These are phyloP conservation scores for Xylaria sp. DNA, from an alignment of 2,329 filamentous ascomycete genomes.

Conservation along the genomic window DNA sequence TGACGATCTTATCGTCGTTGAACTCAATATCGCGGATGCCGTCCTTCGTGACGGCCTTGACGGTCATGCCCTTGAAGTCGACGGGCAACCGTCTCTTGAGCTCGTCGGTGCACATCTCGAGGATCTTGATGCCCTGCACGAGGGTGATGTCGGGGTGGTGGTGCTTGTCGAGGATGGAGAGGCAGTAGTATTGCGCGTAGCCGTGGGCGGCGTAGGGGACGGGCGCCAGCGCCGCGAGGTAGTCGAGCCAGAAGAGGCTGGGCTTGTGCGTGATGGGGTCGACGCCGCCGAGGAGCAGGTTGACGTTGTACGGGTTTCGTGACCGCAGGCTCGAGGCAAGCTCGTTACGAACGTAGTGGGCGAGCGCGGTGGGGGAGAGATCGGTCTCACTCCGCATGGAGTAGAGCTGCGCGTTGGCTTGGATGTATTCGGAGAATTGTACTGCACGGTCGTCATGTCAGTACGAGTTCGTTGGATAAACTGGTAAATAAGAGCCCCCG, in stretches of 20 bases:
- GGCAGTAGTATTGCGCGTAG: conserved; percentile 99
- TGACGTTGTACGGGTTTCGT: conserved; percentile 92
- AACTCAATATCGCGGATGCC: conserved; percentile 81
- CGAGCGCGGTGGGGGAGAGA: conserved; percentile 80
- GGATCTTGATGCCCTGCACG: conserved; percentile 83
- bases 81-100: conserved; percentile 94
- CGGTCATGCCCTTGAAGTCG: conserved; percentile 94
- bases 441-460: conserved; percentile 48
- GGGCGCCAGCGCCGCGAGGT: conserved; percentile 80
- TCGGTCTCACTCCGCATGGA: conserved; percentile 96
- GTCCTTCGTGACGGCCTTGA: conserved; percentile 94
- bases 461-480: background rate
- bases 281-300: conserved; percentile 88
- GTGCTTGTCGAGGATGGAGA: conserved; percentile 97
- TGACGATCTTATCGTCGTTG: conserved; percentile 71
- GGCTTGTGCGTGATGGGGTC: conserved; percentile 90
- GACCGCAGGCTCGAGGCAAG: conserved; percentile 86
- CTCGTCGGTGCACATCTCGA: conserved; percentile 94
- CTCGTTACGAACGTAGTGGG: conserved; percentile 90
- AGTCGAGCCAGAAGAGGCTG: conserved; percentile 94
- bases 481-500: background rate
- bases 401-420: conserved; percentile 97
- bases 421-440: conserved; percentile 98
- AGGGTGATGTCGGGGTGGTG: conserved; percentile 91
- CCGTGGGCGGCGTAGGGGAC: conserved; percentile 96